phyloP scores from a whole-genome alignment of 2,329 filamentous ascomycete genomes.

The Akanthomyces muscarius region DNA sequence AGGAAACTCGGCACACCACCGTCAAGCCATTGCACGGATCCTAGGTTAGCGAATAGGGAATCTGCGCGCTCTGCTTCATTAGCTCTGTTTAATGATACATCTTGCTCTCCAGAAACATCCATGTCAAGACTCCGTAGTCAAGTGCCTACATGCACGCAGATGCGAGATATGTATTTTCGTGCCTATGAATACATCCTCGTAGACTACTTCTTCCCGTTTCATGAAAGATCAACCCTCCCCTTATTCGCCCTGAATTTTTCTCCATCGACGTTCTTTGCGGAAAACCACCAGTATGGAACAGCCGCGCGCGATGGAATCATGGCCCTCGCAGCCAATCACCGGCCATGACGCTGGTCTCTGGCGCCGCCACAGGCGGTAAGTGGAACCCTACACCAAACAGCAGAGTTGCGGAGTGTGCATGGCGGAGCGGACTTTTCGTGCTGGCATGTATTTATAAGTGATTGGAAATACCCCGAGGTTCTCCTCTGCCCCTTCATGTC shows the following conservation, averaged over 20 bases:
- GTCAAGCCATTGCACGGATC: neutral
- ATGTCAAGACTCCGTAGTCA: too few relatives aligned
- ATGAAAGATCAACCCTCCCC: too few relatives aligned
- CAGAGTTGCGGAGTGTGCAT: neutral
- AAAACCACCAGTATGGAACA: neutral
- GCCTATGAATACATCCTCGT: too few relatives aligned
- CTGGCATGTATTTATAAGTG: neutral
- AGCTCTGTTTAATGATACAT: neutral
- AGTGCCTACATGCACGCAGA: neutral
- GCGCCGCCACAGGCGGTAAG: neutral
- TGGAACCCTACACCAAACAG: neutral
- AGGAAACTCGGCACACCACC: neutral
- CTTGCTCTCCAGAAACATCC: neutral
- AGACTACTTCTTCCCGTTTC: too few relatives aligned
- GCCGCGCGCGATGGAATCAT: neutral
- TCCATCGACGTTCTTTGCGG: neutral
- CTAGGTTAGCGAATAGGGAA: neutral
- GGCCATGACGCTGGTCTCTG: neutral
- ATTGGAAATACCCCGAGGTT: neutral
- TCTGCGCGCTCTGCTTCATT: neutral
- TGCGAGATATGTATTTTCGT: neutral
- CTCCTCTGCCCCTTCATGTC: too few relatives aligned
- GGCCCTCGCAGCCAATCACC: neutral
- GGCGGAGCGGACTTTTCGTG: neutral
- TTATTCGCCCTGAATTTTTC: neutral